Percentiles rank a stretch among this genome's conserved stretches.
These are phyloP conservation scores for Dryadomyces quercus-mongolicae DNA, from an alignment of 2,329 filamentous ascomycete species.

Conservation along the genomic window DNA sequence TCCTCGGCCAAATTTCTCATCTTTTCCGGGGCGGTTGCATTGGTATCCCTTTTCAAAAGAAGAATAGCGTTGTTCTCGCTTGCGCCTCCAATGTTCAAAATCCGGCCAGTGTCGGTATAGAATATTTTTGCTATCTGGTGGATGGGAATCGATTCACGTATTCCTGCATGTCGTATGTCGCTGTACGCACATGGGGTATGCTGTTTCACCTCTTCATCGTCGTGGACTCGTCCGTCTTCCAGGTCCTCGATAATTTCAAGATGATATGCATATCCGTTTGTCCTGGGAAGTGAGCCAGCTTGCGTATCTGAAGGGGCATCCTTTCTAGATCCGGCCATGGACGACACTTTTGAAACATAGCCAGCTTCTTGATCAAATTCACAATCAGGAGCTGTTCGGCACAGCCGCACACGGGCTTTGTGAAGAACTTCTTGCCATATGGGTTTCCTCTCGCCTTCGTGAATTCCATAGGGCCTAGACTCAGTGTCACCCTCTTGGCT, in stretches of 20 bases:
- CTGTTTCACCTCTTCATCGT: conserved; percentile 21
- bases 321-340: neutral
- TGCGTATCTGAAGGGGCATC: neutral
- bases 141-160: conserved; percentile 41
- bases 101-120: conserved; percentile 81
- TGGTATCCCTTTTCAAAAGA: conserved; percentile 56
- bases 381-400: conserved; percentile 50
- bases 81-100: conserved; percentile 60
- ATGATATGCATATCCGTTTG: conserved; percentile 58
- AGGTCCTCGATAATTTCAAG: conserved; percentile 75
- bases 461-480: conserved; percentile 27
- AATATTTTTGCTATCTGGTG: conserved; percentile 73
- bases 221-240: conserved; percentile 42
- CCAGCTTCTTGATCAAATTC: conserved; percentile 29
- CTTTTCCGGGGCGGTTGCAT: conserved; percentile 43
- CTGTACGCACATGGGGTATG: conserved; percentile 20
- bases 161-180: conserved; percentile 29
- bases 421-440: conserved; percentile 97
- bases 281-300: conserved; percentile 14
- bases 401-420: conserved; percentile 74
- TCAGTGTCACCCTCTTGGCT: conserved; percentile 25
- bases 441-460: conserved; percentile 47
- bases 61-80: conserved; percentile 59
- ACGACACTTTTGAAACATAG: conserved; percentile 14
- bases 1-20: conserved; percentile 14